Evolutionary conservation across 1,284 basidiomycete genomes (phyloP).

Genomic region (Cutaneotrichosporon arboriforme): DNA sequence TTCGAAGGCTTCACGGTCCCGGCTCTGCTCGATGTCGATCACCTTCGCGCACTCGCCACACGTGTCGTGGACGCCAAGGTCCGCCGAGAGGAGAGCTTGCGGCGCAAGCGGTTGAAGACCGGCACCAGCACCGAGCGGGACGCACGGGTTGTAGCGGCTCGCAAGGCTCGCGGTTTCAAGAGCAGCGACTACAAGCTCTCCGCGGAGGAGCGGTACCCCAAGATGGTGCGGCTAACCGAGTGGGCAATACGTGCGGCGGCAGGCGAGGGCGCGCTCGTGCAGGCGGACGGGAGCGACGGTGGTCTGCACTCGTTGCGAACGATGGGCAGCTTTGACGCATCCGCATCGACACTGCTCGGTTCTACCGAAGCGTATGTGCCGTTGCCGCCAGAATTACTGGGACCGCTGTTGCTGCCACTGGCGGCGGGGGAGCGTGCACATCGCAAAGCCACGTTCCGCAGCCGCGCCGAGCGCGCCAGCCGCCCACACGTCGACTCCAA

Average conservation of each 20-base stretch:
- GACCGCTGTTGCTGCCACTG: conserved; percentile 26
- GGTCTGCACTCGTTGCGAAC: background rate
- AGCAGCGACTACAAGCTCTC: conserved; percentile 7
- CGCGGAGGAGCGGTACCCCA: conserved; percentile 14
- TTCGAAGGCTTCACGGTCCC: conserved; percentile 20
- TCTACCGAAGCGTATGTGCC: conserved; percentile 24
- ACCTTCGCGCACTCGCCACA: conserved; percentile 22
- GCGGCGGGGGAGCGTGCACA: conserved; percentile 16
- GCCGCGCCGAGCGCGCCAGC: conserved; percentile 4
- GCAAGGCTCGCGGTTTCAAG: background rate
- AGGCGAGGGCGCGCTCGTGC: conserved; percentile 30
- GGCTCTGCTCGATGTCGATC: conserved; percentile 18
- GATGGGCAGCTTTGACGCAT: background rate
- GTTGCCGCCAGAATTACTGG: conserved; percentile 28
- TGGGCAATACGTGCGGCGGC: conserved; percentile 29
- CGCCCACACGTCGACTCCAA: background rate
- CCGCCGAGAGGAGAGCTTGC: conserved; percentile 25
- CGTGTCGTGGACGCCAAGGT: conserved; percentile 27
- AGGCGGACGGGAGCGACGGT: conserved; percentile 10
- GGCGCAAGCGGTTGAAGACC: conserved; percentile 24
- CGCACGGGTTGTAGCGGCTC: conserved; percentile 15
- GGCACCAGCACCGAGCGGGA: conserved; percentile 16
- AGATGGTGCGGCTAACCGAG: conserved; percentile 21
- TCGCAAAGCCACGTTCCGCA: conserved; percentile 10
- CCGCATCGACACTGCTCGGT: background rate